phyloP scores from a whole-genome alignment of 257 asterid species.

The Jaltomata sinuosa region DNA sequence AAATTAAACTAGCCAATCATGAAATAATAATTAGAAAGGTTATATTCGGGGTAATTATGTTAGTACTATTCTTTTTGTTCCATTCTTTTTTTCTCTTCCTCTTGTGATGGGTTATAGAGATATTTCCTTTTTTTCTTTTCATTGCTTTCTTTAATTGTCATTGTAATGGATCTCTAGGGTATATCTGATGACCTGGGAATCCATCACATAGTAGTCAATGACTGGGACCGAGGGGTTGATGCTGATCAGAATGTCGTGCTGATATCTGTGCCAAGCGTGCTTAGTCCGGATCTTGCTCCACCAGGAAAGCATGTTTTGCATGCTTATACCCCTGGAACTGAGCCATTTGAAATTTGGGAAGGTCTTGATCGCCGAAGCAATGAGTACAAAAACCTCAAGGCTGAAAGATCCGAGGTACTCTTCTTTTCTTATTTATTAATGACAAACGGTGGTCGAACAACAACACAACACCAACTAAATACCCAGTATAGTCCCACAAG shows the following conservation, averaged over 20 bases:
- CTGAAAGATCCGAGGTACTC: constrained; percentile 73
- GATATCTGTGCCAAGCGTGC: constrained; percentile 77
- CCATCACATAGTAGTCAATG: constrained; percentile 93
- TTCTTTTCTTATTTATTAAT: not conserved
- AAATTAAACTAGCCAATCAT: not conserved
- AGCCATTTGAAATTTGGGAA: constrained; percentile 82
- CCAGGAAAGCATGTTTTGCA: constrained; percentile 84
- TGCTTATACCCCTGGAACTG: constrained; percentile 94
- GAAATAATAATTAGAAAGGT: not conserved
- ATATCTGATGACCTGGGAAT: constrained; percentile 72
- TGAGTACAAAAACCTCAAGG: constrained; percentile 87
- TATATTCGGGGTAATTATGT: not conserved
- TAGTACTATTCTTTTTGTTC: not conserved
- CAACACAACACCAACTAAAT: not conserved
- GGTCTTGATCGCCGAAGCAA: constrained; percentile 77
- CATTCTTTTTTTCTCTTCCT: not conserved
- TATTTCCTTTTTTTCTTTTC: not conserved
- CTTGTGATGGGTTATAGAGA: not conserved
- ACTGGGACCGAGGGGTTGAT: constrained; percentile 91
- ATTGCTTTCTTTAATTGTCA: not conserved
- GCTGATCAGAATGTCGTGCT: constrained; percentile 92
- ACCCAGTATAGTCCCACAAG: not conserved
- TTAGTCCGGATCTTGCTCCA: constrained; percentile 83
- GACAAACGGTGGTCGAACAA: not conserved
- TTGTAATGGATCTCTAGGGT: constrained; percentile 30